Evolutionary conservation across 108 stramenopile genomes (phyloP).

Genomic region (Seminavis robusta): DNA sequence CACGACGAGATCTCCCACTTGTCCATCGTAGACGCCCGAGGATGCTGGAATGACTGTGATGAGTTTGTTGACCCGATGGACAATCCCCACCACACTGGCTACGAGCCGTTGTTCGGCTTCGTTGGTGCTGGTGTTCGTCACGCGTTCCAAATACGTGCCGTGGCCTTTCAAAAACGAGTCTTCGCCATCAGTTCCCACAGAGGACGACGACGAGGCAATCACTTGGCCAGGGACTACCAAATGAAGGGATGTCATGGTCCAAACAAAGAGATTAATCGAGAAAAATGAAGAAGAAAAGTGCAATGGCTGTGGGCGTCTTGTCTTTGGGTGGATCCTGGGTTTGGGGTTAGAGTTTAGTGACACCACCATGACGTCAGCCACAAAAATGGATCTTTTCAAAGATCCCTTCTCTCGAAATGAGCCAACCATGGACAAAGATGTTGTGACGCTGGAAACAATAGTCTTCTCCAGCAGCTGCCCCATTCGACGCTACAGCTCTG

Average conservation of each 20-base stretch:
- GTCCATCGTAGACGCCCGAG: conserved; percentile 63
- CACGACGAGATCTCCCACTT: conserved; percentile 97
- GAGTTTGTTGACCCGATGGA: conserved; percentile 95
- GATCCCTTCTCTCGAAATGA: no score
- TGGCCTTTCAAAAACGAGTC: conserved; percentile 93
- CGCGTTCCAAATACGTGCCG: conserved; percentile 90
- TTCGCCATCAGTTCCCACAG: conserved; percentile 11
- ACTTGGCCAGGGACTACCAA: conserved; percentile 90
- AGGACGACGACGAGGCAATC: conserved; percentile 54
- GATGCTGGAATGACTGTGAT: conserved; percentile 88
- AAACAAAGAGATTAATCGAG: no score
- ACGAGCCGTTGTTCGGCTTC: conserved; percentile 65
- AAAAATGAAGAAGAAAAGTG: no score
- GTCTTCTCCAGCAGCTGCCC: no score
- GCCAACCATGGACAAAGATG: no score
- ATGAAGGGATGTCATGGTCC: no score
- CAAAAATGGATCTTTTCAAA: no score
- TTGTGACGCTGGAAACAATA: no score
- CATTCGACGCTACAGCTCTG: no score
- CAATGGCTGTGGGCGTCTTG: background rate
- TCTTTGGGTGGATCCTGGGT: background rate
- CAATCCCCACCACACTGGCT: conserved; percentile 86
- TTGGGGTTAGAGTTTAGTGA: no score
- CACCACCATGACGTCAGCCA: no score
- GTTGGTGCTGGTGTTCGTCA: conserved; percentile 32